These are phyloP conservation scores for Castanea sativa DNA, from an alignment of 306 rosid genomes.

Conservation along the genomic window DNA sequence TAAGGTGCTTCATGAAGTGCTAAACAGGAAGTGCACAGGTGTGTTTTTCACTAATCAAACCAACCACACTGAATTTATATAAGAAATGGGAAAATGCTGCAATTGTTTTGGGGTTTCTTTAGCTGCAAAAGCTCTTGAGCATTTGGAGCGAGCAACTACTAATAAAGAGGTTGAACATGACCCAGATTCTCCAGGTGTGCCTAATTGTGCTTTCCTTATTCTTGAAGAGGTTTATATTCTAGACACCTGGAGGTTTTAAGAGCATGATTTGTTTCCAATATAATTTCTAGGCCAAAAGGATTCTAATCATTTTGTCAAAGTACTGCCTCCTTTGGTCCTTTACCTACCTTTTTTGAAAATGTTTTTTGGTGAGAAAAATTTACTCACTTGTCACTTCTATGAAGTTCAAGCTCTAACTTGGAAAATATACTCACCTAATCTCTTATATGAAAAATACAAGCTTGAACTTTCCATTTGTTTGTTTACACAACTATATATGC, in stretches of 20 bases:
- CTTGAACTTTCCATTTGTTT: too few species aligned
- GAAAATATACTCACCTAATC: too few species aligned
- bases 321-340: constrained; percentile 28
- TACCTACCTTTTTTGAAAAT: constrained; percentile 49
- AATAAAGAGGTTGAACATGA: constrained; percentile 23
- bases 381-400: constrained; percentile 22
- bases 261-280: not conserved
- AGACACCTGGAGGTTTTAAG: constrained; percentile 21
- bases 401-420: constrained; percentile 76
- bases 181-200: constrained; percentile 49
- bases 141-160: too few species aligned
- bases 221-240: not conserved
- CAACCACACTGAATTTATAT: too few species aligned
- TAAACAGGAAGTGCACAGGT: too few species aligned
- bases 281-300: constrained; percentile 54
- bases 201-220: constrained; percentile 10
- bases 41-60: too few species aligned
- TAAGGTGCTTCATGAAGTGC: too few species aligned
- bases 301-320: constrained; percentile 39
- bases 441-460: too few species aligned
- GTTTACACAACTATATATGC: too few species aligned
- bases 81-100: too few species aligned
- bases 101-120: too few species aligned
- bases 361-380: constrained; percentile 44
- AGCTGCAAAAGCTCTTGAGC: too few species aligned